Conservation (phyloP, 2,329 filamentous ascomycete genomes). For the Aspergillus floridensis region DNA sequence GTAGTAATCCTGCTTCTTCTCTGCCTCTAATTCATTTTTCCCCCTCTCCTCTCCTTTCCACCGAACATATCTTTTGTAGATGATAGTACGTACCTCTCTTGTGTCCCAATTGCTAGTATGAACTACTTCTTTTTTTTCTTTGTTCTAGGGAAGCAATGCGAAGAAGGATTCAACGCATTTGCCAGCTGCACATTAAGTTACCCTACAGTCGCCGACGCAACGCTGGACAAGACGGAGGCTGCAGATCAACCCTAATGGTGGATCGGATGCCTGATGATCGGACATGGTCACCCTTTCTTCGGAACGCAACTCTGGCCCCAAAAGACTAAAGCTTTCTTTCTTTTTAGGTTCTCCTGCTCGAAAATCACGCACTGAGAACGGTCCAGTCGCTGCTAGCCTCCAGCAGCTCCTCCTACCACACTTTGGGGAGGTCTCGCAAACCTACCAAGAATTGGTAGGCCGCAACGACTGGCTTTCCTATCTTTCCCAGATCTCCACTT, state of each 20-base stretch:
- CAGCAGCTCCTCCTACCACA: background rate
- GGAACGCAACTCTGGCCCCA: background rate
- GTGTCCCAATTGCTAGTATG: too few relatives aligned
- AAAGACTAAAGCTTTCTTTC: slow-evolving; percentile 1
- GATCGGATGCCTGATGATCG: slow-evolving; percentile 5
- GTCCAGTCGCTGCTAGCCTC: background rate
- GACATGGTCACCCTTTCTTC: background rate
- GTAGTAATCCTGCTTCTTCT: background rate
- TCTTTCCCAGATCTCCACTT: background rate
- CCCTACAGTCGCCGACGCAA: background rate
- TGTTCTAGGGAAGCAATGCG: background rate
- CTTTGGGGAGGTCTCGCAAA: background rate
- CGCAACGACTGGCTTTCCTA: slow-evolving; percentile 3
- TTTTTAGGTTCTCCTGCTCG: background rate
- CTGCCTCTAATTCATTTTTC: background rate
- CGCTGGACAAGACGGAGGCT: background rate
- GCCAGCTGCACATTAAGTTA: background rate
- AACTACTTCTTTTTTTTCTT: too few relatives aligned
- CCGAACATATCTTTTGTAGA: background rate
- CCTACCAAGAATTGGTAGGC: background rate
- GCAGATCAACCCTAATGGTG: slow-evolving; percentile 8
- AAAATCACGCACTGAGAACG: slow-evolving; percentile 4
- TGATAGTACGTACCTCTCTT: background rate
- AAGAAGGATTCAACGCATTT: background rate
- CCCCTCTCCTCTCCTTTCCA: background rate